Evolutionary conservation across 495 filamentous ascomycete genomes (phyloP), one percentile per base, ranked within the genome.

Genomic region (Neurospora sp.): DNA sequence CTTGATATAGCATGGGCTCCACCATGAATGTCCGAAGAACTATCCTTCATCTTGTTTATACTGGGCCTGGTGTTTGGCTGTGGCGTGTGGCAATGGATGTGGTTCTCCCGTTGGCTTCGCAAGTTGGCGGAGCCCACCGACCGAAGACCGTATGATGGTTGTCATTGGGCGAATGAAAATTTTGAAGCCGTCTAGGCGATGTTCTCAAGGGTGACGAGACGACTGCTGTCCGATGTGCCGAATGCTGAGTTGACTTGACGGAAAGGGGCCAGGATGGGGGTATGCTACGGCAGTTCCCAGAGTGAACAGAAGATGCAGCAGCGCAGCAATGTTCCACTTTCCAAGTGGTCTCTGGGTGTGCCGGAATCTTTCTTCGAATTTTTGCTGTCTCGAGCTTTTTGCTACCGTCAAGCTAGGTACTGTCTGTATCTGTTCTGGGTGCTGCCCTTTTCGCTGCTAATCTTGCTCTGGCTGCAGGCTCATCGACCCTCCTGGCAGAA

Each of bases 391-490:
- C 83, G 81, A 82, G 82, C 83, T 82, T 84, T 62, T 62, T 87
- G 85, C 87, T 89, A 89, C 87, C 86, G 86, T 85, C 80, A 87
- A 87, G 87, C 87, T 89, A 89, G 84, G 83, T 83, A 80, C 79
- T 81, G 75, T 75, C 77, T 79, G 54, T 62, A 62, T 62, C 54
- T 62, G 69, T 74, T 73, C 79, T 76, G 79, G 77, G 69, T 80
- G 76, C 74, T 79, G 84, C 83, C 82, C 85, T 86, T 86, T 82
- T 83, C 84, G 85, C 85, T 82, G 81, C 82, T 79, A 84, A 76
- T 83, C 81, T 85, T 77, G 73, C 74, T 76, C 76, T 79, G 73
- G 78, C 71, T 69, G 45, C 72, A 71, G 34, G 71, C 48, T 37
- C 28, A 28, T 34, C 71, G 24, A 36, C 39, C 70, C 40, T 19